A percentile compares a stretch with the other conserved stretches of the same genome.
Evolutionary conservation across 192 early-diverging fungal species (phyloP).

Genomic region (Coemansia sp.): DNA sequence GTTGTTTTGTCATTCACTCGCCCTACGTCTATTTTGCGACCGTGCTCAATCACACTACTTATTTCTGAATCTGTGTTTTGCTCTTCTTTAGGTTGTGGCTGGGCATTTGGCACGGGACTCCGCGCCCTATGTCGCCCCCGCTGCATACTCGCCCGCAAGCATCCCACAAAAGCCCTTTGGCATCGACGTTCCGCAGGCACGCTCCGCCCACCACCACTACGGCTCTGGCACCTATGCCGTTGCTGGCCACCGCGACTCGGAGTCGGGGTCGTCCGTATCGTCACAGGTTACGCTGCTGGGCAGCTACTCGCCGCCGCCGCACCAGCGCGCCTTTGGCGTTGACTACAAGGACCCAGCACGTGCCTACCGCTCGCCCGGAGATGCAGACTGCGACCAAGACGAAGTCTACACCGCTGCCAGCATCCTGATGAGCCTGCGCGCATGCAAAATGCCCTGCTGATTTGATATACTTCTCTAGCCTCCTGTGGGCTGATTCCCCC

Average conservation of each 20-base stretch:
- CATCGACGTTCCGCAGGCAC: constrained; percentile 31
- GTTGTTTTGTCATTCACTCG: background rate
- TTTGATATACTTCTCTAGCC: background rate
- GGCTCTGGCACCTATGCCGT: constrained; percentile 1
- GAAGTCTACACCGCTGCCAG: constrained; percentile 52
- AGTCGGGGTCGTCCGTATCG: constrained; percentile 48
- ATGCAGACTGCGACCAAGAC: constrained; percentile 21
- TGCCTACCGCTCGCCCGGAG: background rate
- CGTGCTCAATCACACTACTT: constrained; percentile 7
- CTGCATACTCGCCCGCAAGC: constrained; percentile 3
- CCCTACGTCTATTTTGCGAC: constrained; percentile 1
- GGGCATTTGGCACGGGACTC: constrained; percentile 15
- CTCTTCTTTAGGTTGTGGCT: constrained; percentile 10
- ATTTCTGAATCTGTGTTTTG: constrained; percentile 7
- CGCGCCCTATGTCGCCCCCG: constrained; percentile 6
- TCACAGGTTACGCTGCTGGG: constrained; percentile 41
- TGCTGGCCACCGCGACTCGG: constrained; percentile 32
- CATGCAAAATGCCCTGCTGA: constrained; percentile 52
- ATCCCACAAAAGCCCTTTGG: constrained; percentile 16
- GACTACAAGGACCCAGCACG: constrained; percentile 7
- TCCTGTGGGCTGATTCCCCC: background rate
- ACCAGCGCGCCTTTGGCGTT: constrained; percentile 12
- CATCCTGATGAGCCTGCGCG: constrained; percentile 54
- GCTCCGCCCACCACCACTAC: background rate
- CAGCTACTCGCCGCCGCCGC: constrained; percentile 22